phyloP scores from a whole-genome alignment of 176 grass and related monocot species.

The Juncus effusus region DNA sequence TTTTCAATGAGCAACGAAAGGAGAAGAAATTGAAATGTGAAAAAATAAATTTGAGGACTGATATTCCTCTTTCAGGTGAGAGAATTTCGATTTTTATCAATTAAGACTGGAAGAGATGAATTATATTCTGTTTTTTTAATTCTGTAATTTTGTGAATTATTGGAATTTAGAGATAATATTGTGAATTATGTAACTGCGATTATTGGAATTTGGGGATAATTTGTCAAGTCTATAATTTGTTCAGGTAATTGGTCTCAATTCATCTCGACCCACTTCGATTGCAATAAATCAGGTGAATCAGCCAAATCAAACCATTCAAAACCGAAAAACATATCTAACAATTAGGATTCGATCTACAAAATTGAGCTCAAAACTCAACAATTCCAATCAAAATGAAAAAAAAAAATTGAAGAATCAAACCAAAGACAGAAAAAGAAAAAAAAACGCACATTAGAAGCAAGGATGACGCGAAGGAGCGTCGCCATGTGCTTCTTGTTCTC shows the following conservation, averaged over 20 bases:
- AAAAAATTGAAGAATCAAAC: no score
- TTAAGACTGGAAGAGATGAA: background rate
- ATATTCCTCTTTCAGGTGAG: background rate
- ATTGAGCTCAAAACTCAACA: background rate
- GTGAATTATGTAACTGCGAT: no score
- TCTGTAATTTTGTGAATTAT: no score
- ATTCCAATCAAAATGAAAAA: no score
- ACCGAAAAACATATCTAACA: background rate
- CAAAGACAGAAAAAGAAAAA: no score
- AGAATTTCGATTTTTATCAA: background rate
- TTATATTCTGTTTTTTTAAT: constrained; percentile 10
- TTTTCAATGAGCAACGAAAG: background rate
- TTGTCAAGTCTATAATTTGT: no score
- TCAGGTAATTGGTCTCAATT: no score
- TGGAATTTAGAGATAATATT: no score
- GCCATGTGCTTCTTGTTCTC: constrained; percentile 82
- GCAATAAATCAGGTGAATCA: no score
- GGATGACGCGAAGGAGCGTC: constrained; percentile 67
- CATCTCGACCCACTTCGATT: no score
- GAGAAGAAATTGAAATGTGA: background rate
- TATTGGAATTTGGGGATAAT: no score
- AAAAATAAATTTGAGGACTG: background rate
- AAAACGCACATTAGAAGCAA: constrained; percentile 56
- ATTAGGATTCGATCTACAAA: constrained; percentile 10
- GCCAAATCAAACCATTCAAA: no score